These are phyloP conservation scores for Diutina siamensis DNA, from an alignment of 1,139 yeast genomes.

Conservation along the genomic window DNA sequence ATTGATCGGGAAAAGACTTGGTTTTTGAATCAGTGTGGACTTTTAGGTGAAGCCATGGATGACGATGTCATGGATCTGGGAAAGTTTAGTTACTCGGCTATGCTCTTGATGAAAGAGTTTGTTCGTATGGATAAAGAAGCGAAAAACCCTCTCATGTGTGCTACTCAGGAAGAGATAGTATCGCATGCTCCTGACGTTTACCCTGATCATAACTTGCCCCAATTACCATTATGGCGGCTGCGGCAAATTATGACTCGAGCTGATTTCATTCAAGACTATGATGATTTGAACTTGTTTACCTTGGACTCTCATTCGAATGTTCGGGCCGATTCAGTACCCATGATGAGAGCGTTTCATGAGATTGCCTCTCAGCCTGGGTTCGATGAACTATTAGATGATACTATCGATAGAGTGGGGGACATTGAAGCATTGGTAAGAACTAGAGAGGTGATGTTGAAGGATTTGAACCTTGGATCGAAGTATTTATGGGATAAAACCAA, in stretches of 20 bases:
- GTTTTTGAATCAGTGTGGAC: conserved; percentile 76
- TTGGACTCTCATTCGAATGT: conserved; percentile 67
- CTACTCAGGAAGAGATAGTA: background rate
- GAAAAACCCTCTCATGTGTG: conserved; percentile 5
- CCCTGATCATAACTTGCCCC: conserved; percentile 50
- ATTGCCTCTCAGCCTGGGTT: conserved; percentile 64
- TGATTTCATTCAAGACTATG: conserved; percentile 67
- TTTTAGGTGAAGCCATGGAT: conserved; percentile 70
- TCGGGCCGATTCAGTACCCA: conserved; percentile 72
- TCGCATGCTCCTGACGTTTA: conserved; percentile 7
- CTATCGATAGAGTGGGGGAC: conserved; percentile 61
- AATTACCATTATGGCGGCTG: conserved; percentile 73
- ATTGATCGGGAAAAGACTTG: conserved; percentile 78
- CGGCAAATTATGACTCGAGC: conserved; percentile 79
- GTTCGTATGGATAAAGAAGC: conserved; percentile 52
- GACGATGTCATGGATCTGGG: conserved; percentile 86
- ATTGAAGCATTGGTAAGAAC: conserved; percentile 77
- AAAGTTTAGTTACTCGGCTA: conserved; percentile 66
- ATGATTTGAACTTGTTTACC: conserved; percentile 66
- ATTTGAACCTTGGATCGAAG: conserved; percentile 43
- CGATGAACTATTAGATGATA: conserved; percentile 55
- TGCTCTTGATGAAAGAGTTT: conserved; percentile 61
- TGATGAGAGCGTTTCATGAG: conserved; percentile 85
- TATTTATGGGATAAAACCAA: conserved; percentile 14
- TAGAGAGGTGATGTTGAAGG: conserved; percentile 67